phyloP scores from a whole-genome alignment of 2,329 filamentous ascomycete genomes.

The Botrytis byssoidea region DNA sequence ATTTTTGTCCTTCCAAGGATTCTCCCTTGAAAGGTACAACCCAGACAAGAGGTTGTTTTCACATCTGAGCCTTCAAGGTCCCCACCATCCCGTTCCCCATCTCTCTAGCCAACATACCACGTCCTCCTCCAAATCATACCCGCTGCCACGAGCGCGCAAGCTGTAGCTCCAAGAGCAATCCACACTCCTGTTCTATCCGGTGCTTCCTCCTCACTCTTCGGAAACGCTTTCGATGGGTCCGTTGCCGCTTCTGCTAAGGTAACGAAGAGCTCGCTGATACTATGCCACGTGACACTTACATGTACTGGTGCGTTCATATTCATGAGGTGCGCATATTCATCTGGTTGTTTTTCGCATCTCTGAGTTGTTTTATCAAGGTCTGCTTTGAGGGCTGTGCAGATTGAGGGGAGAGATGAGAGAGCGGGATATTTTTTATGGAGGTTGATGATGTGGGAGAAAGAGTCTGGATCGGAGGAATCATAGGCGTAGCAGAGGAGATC shows the following conservation, averaged over 20 bases:
- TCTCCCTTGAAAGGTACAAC: not conserved
- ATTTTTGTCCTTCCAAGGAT: not conserved
- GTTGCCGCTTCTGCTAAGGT: constrained; percentile 87
- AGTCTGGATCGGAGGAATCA: constrained; percentile 95
- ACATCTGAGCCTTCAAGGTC: not conserved
- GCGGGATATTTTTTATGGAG: constrained; percentile 77
- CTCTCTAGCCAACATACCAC: constrained; percentile 30
- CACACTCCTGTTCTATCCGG: constrained; percentile 83
- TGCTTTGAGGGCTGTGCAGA: constrained; percentile 92
- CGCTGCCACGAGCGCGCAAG: constrained; percentile 61
- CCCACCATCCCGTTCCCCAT: too few relatives aligned
- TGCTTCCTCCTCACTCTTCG: constrained; percentile 82
- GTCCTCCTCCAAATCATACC: constrained; percentile 60
- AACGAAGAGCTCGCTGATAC: constrained; percentile 91
- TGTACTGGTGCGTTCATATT: constrained; percentile 91
- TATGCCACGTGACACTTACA: constrained; percentile 91
- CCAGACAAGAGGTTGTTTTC: not conserved
- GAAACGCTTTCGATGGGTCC: constrained; percentile 83
- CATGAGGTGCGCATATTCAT: constrained; percentile 80
- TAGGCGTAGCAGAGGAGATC: constrained; percentile 95
- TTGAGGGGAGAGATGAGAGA: constrained; percentile 82
- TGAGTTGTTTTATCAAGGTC: constrained; percentile 98
- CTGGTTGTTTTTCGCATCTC: constrained; percentile 83
- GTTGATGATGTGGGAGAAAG: constrained; percentile 85
- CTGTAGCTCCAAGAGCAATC: constrained; percentile 74